Percentiles rank a stretch among this genome's conserved stretches.
Conservation (phyloP, 805 yeast genomes). For the Yamadazyma takamatsuzukensis region DNA sequence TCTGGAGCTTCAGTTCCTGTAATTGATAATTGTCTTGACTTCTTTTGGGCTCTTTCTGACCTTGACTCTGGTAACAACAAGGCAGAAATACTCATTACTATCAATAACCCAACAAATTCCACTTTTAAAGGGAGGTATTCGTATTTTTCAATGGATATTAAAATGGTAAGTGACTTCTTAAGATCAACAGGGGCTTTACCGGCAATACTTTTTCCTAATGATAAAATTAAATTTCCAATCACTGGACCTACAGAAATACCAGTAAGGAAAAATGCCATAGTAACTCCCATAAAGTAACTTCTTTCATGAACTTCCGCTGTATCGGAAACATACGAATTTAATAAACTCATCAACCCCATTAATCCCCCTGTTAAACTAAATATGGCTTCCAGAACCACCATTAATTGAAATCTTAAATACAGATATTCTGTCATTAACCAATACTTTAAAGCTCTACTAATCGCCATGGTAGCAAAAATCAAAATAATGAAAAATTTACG, state of each 20-base stretch:
- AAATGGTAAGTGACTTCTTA: too few species aligned
- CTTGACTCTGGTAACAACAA: slow-evolving; percentile 61
- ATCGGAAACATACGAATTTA: slow-evolving; percentile 72
- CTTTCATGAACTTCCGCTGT: slow-evolving; percentile 61
- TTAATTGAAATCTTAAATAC: slow-evolving; percentile 28
- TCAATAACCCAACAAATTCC: slow-evolving; percentile 29
- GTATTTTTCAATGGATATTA: slow-evolving; percentile 14
- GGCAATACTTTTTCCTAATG: slow-evolving; percentile 8
- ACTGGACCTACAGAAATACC: slow-evolving; percentile 68
- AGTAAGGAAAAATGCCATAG: slow-evolving; percentile 54
- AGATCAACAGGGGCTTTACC: slow-evolving; percentile 1
- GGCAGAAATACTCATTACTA: slow-evolving; percentile 22
- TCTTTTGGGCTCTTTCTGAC: slow-evolving; percentile 47
- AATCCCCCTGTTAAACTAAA: slow-evolving; percentile 62
- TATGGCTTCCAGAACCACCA: slow-evolving; percentile 43
- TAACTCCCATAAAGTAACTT: slow-evolving; percentile 54
- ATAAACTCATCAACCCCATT: slow-evolving; percentile 50
- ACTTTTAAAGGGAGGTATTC: slow-evolving; percentile 33
- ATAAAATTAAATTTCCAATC: slow-evolving; percentile 45
- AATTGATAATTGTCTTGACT: slow-evolving; percentile 43
- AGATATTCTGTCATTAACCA: slow-evolving; percentile 21
- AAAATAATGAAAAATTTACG: slow-evolving; percentile 25
- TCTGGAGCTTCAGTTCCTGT: neutral
- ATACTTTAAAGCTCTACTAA: slow-evolving; percentile 21
- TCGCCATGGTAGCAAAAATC: slow-evolving; percentile 14